Base-by-base conservation (phyloP, 2,329 filamentous ascomycete species). In the Ophiosphaerella korrae region DNA sequence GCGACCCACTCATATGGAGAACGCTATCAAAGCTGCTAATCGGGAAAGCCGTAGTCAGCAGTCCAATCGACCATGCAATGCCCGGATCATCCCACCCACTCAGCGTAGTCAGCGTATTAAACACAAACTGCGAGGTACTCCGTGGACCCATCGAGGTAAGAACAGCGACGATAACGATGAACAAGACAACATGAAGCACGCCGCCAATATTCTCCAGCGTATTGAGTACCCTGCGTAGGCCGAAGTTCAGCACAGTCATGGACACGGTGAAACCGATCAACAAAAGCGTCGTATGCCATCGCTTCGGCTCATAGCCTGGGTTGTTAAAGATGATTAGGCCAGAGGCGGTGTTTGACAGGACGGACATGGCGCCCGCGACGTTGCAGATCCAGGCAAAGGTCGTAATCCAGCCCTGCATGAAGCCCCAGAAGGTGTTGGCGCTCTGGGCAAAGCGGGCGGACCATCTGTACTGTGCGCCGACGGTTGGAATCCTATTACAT, bases 261-360 rank as follows among this genome's bases (percentile, higher is more conserved):
- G 66, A 18, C 3, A 50, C 68, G 12, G 42, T 64, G 16, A 78
- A 63, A 1, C 74, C 75, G 50, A 75, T 78, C 48, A 75, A 71
- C 3, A 81, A 60, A 1, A 82, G 63, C 0, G 79, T 81, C 3
- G 68, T 73, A 45, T 82, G 79, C 77, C 78, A 82, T 18, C 63
- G 49, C 42, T 76, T 52, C 1, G 64, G 54, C 3, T 62, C 44
- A 51, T 78, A 77, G 2, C 47, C 51, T 1, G 55, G 49, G 12
- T 75, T 53, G 26, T 73, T 76, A 23, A 79, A 62, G 9, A 60
- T 55, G n/a, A 64, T 50, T 9, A 64, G 48, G 1, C 60, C 58
- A 23, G 53, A 48, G 3, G 57, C 33, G 7, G 52, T 50, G 12
- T 59, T 59, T 9, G 57, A 50, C 11, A 47, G 33, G 16, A 63